A percentile compares a stretch with the other conserved stretches of the same genome.
phyloP scores from a whole-genome alignment of 2,329 filamentous ascomycete species.

The Ascochyta clinopodiicola region DNA sequence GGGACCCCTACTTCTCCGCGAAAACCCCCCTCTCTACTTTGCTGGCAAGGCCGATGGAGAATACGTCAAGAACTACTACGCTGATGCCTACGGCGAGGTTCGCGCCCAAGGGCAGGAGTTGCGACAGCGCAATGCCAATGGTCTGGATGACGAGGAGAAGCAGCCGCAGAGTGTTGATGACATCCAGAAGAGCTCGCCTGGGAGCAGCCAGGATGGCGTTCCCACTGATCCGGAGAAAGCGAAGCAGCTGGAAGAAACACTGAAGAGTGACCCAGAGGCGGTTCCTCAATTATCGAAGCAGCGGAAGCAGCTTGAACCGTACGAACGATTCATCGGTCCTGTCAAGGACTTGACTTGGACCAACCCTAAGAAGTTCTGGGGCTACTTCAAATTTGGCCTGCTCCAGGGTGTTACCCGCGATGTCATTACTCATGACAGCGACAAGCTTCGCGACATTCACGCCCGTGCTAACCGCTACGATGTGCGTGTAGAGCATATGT shows the following conservation, averaged over 20 bases:
- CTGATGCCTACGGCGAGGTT: slow-evolving; percentile 36
- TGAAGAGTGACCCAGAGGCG: slow-evolving; percentile 13
- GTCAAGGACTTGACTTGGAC: slow-evolving; percentile 39
- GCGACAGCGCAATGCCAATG: slow-evolving; percentile 14
- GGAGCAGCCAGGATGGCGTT: slow-evolving; percentile 10
- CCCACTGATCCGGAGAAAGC: slow-evolving; percentile 20
- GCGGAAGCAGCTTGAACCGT: slow-evolving; percentile 40
- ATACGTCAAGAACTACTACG: slow-evolving; percentile 52
- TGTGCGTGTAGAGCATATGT: slow-evolving; percentile 56
- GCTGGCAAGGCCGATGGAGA: slow-evolving; percentile 46
- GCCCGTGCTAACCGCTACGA: slow-evolving; percentile 54
- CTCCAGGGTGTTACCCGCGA: slow-evolving; percentile 53
- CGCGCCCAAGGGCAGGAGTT: slow-evolving; percentile 26
- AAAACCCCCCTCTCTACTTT: slow-evolving; percentile 51
- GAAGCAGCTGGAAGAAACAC: slow-evolving; percentile 22
- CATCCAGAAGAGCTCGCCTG: slow-evolving; percentile 12
- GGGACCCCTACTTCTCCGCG: slow-evolving; percentile 51
- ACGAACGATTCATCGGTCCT: slow-evolving; percentile 45
- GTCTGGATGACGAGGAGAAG: slow-evolving; percentile 13
- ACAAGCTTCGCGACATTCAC: slow-evolving; percentile 49
- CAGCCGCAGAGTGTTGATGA: slow-evolving; percentile 12
- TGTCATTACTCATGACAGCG: slow-evolving; percentile 50
- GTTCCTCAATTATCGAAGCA: slow-evolving; percentile 16
- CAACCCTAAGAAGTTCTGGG: slow-evolving; percentile 43
- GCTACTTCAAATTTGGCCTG: slow-evolving; percentile 54